Percentiles rank a stretch among this genome's conserved stretches.
These are phyloP conservation scores for Monilinia fructicola DNA, from an alignment of 2,329 filamentous ascomycete genomes.

Conservation along the genomic window DNA sequence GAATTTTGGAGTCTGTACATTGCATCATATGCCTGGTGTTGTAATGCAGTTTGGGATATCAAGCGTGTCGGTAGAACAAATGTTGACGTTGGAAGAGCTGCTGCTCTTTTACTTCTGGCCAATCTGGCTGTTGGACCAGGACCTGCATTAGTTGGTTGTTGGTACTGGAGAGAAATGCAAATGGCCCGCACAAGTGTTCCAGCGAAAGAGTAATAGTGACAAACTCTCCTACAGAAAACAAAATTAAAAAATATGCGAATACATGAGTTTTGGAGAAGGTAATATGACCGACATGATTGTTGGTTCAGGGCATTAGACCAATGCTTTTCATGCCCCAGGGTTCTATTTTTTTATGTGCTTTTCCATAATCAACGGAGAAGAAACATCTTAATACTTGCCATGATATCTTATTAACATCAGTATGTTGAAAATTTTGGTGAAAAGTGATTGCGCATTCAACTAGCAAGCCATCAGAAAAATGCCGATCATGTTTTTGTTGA, in stretches of 20 bases:
- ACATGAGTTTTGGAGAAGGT: background rate
- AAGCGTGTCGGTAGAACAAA: conserved; percentile 3
- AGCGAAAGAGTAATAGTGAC: background rate
- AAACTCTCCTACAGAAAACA: background rate
- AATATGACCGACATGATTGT: background rate
- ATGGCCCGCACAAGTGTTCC: conserved; percentile 14
- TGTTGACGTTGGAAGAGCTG: conserved; percentile 8
- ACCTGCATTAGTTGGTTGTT: conserved; percentile 16
- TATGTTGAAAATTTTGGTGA: background rate
- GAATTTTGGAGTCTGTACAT: conserved; percentile 10
- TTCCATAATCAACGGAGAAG: background rate
- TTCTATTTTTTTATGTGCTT: background rate
- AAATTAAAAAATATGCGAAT: background rate
- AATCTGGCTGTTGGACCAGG: conserved; percentile 8
- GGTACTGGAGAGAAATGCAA: conserved; percentile 16
- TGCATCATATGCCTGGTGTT: background rate
- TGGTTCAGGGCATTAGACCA: background rate
- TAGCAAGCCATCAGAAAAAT: background rate
- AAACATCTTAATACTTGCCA: background rate
- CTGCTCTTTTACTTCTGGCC: background rate
- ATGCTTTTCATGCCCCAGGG: background rate
- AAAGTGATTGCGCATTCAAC: background rate
- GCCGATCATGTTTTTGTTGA: background rate
- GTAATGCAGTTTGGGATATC: conserved; percentile 15
- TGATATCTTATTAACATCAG: background rate